A percentile compares a stretch with the other conserved stretches of the same genome.
Evolutionary conservation across 345 rosid genomes (phyloP).

Genomic region (Sonneratia alba): DNA sequence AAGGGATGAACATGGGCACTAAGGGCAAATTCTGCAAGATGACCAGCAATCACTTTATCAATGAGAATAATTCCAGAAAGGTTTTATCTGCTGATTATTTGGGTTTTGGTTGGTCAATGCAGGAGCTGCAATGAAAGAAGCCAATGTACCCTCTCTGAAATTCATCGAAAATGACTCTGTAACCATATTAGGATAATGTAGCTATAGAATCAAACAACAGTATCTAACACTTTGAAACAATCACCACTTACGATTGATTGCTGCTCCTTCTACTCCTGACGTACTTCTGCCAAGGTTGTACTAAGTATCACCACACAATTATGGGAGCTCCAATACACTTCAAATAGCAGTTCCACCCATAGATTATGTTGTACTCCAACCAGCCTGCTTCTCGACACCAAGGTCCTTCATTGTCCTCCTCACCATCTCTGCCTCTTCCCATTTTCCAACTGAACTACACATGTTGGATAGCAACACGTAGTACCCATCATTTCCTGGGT

Average conservation of each 20-base stretch:
- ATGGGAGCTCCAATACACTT: background rate
- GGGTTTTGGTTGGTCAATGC: conserved; percentile 58
- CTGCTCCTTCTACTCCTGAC: background rate
- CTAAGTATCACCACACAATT: background rate
- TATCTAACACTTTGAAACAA: background rate
- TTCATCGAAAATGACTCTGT: conserved; percentile 13
- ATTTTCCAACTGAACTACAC: conserved; percentile 50
- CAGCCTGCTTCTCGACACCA: conserved; percentile 42
- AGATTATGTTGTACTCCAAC: conserved; percentile 37
- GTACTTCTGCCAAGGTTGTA: background rate
- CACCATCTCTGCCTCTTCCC: conserved; percentile 47
- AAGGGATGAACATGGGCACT: conserved; percentile 43
- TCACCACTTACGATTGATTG: background rate
- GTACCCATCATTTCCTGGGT: conserved; percentile 56
- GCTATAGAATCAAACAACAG: background rate
- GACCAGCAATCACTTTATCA: conserved; percentile 80
- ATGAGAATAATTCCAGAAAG: conserved; percentile 70
- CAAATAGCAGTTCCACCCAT: background rate
- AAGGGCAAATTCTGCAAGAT: conserved; percentile 66
- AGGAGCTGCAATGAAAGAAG: conserved; percentile 66
- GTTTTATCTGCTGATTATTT: conserved; percentile 49
- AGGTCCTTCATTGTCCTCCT: conserved; percentile 46
- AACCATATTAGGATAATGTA: background rate
- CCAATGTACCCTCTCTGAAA: conserved; percentile 61
- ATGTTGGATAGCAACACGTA: conserved; percentile 48